A percentile compares a stretch with the other conserved stretches of the same genome.
Conservation (phyloP, 2,329 filamentous ascomycete species). For the Penicillium polonicum region DNA sequence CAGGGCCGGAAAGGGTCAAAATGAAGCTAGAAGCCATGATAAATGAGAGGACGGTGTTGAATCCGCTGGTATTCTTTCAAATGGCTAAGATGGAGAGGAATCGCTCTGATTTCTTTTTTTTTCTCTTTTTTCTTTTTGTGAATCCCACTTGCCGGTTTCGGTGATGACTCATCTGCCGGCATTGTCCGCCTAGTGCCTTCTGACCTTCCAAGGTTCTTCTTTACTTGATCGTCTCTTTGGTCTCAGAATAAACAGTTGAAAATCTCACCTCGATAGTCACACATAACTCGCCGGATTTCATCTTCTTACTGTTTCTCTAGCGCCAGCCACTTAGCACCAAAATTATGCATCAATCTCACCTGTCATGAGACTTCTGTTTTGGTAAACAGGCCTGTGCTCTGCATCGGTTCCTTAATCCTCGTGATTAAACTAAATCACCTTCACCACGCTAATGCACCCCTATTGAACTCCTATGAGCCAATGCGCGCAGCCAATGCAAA, state of each 20-base stretch:
- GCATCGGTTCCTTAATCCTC: not conserved
- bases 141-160: slow-evolving; percentile 6
- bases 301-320: not conserved
- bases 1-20: slow-evolving; percentile 78
- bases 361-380: not conserved
- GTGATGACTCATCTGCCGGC: slow-evolving; percentile 5
- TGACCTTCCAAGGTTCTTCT: too few species aligned
- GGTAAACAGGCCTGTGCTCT: not conserved
- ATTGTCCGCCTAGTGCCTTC: not conserved
- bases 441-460: slow-evolving; percentile 1
- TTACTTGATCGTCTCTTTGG: too few species aligned
- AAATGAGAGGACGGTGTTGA: slow-evolving; percentile 29
- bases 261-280: not conserved
- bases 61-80: slow-evolving; percentile 12
- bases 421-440: not conserved
- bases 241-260: too few species aligned
- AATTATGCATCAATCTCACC: not conserved
- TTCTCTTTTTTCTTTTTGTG: not conserved
- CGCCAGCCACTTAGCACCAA: not conserved
- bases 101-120: not conserved
- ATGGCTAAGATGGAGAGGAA: not conserved
- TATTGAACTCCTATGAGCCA: not conserved
- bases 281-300: not conserved
- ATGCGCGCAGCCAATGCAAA: not conserved
- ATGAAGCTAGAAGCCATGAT: slow-evolving; percentile 59